phyloP scores from a whole-genome alignment of 129 eudicot genomes.

The Calendula officinalis region DNA sequence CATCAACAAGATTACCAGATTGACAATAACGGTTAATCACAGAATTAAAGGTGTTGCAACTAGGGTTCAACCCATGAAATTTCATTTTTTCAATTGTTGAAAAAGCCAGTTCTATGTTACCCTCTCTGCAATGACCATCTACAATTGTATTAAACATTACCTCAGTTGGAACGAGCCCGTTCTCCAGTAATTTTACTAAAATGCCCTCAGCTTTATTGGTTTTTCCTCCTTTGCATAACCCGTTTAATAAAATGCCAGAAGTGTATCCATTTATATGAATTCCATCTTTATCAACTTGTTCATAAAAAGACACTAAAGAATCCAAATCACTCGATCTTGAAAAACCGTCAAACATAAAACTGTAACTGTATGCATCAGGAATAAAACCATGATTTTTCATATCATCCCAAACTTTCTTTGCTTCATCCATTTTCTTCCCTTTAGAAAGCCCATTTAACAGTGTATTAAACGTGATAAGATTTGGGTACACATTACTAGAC shows the following conservation, averaged over 20 bases:
- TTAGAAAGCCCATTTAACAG: constrained; percentile 28
- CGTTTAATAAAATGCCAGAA: constrained; percentile 25
- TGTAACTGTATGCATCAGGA: constrained; percentile 27
- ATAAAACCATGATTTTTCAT: constrained; percentile 28
- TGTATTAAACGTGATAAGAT: constrained; percentile 31
- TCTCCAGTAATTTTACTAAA: constrained; percentile 15
- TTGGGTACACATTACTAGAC: constrained; percentile 20
- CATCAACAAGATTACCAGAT: constrained; percentile 30
- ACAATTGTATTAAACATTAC: constrained; percentile 30
- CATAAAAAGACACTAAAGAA: constrained; percentile 15
- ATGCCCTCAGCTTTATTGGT: constrained; percentile 33
- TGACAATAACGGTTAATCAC: constrained; percentile 25
- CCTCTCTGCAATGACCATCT: constrained; percentile 34
- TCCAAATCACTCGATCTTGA: constrained; percentile 22
- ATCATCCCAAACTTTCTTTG: constrained; percentile 21
- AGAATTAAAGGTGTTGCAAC: constrained; percentile 19
- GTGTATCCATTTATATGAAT: constrained; percentile 24
- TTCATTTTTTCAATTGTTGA: constrained; percentile 28
- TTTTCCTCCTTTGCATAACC: constrained; percentile 35
- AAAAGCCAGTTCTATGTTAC: constrained; percentile 24
- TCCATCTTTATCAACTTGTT: constrained; percentile 22
- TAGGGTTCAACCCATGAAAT: constrained; percentile 16
- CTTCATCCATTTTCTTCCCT: constrained; percentile 35
- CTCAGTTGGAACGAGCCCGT: constrained; percentile 23
- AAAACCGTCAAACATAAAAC: constrained; percentile 32